A percentile compares a stretch with the other conserved stretches of the same genome.
phyloP scores from a whole-genome alignment of 345 rosid genomes.

The Chamaenerion angustifolium region DNA sequence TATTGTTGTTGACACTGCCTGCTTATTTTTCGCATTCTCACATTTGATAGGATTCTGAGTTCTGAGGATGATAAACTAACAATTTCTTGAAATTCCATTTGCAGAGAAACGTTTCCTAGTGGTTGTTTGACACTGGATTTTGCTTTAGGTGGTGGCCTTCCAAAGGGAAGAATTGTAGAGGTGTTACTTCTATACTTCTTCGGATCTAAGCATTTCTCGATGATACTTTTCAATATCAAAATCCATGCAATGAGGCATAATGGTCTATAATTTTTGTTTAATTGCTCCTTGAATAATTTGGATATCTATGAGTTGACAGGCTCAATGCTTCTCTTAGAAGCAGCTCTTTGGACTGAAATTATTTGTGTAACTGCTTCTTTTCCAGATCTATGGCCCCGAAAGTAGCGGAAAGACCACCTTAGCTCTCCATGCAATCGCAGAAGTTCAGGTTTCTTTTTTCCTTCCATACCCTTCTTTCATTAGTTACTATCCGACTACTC shows the following conservation, averaged over 20 bases:
- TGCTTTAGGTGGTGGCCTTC: conserved; percentile 94
- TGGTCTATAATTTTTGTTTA: neutral
- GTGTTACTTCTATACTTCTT: conserved; percentile 16
- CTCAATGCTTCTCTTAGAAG: too few species aligned
- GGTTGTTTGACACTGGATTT: conserved; percentile 87
- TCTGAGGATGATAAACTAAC: neutral
- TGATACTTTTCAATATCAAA: neutral
- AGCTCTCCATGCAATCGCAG: conserved; percentile 98
- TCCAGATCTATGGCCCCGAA: conserved; percentile 88
- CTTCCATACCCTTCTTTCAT: conserved; percentile 1
- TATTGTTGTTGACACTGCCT: conserved; percentile 1
- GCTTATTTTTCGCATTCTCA: too few species aligned
- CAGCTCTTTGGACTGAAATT: too few species aligned
- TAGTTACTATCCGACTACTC: conserved; percentile 2
- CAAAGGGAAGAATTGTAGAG: conserved; percentile 93
- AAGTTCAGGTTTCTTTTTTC: conserved; percentile 59
- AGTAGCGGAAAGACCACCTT: conserved; percentile 94
- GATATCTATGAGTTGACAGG: too few species aligned
- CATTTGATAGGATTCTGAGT: neutral
- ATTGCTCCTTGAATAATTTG: neutral
- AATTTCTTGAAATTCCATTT: conserved; percentile 4
- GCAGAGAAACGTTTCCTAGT: conserved; percentile 87
- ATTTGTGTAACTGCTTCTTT: neutral
- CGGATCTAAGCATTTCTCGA: neutral
- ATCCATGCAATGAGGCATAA: neutral